phyloP scores from a whole-genome alignment of 2,329 filamentous ascomycete genomes.

The Penicillium griseofulvum region DNA sequence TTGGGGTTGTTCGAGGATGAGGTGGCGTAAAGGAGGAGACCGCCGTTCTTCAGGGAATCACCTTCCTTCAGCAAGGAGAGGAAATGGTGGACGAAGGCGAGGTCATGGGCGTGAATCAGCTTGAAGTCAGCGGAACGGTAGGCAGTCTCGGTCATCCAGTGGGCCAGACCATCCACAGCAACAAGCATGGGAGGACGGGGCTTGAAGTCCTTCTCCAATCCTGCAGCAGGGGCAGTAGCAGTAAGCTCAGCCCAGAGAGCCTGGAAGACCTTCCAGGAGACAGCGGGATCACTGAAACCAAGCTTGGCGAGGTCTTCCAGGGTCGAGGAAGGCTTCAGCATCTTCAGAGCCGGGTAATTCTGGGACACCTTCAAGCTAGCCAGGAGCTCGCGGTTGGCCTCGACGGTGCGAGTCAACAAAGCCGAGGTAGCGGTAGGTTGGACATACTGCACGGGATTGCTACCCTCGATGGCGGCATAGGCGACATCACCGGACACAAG shows the following conservation, averaged over 20 bases:
- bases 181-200: conserved; percentile 66
- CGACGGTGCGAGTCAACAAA: conserved; percentile 69
- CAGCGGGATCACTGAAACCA: conserved; percentile 70
- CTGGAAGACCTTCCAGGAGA: conserved; percentile 76
- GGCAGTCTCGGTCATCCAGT: conserved; percentile 74
- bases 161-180: conserved; percentile 72
- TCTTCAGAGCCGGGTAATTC: conserved; percentile 58
- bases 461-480: conserved; percentile 67
- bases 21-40: conserved; percentile 72
- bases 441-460: conserved; percentile 59
- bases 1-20: conserved; percentile 67
- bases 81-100: conserved; percentile 73
- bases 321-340: conserved; percentile 57
- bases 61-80: conserved; percentile 59
- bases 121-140: conserved; percentile 72
- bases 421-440: conserved; percentile 76
- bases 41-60: conserved; percentile 64
- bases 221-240: conserved; percentile 45
- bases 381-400: conserved; percentile 69
- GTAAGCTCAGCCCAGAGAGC: conserved; percentile 79
- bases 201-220: conserved; percentile 45
- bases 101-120: conserved; percentile 80
- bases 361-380: conserved; percentile 51
- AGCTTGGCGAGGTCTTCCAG: conserved; percentile 67
- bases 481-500: conserved; percentile 76